These are phyloP conservation scores for Aspergillus sp. DNA, from an alignment of 2,329 filamentous ascomycete species.

Conservation along the genomic window DNA sequence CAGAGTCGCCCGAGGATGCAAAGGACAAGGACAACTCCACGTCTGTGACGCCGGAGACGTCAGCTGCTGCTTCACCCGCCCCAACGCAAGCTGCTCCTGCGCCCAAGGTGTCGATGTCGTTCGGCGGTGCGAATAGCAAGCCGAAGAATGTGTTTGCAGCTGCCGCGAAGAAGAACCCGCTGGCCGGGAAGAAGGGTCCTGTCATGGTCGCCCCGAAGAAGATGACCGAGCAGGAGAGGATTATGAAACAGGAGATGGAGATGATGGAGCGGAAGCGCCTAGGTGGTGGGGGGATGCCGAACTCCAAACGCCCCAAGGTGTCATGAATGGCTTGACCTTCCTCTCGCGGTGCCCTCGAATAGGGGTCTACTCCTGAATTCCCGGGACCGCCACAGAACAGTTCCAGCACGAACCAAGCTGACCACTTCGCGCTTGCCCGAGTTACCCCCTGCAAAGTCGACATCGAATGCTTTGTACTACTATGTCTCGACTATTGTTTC, in stretches of 20 bases:
- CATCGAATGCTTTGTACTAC: neutral
- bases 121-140: conserved; percentile 51
- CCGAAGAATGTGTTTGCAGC: conserved; percentile 70
- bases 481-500: neutral
- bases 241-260: conserved; percentile 77
- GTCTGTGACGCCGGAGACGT: conserved; percentile 20
- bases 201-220: conserved; percentile 69
- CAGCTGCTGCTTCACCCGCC: conserved; percentile 24
- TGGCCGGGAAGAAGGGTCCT: conserved; percentile 68
- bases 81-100: conserved; percentile 26
- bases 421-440: neutral
- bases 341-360: neutral
- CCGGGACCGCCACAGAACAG: neutral
- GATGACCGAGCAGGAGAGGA: conserved; percentile 85
- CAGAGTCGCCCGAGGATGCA: conserved; percentile 28
- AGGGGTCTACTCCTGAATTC: neutral
- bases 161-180: conserved; percentile 69
- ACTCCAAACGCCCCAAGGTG: conserved; percentile 41
- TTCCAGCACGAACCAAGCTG: neutral
- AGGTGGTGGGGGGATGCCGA: conserved; percentile 34
- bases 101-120: conserved; percentile 65
- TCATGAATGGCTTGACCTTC: conserved; percentile 25
- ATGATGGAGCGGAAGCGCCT: conserved; percentile 69
- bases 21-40: conserved; percentile 1
- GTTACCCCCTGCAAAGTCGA: neutral